Evolutionary conservation across 176 grass and related monocot species (phyloP), one percentile per base, ranked within the genome.

Genomic region (Musa acuminata): DNA sequence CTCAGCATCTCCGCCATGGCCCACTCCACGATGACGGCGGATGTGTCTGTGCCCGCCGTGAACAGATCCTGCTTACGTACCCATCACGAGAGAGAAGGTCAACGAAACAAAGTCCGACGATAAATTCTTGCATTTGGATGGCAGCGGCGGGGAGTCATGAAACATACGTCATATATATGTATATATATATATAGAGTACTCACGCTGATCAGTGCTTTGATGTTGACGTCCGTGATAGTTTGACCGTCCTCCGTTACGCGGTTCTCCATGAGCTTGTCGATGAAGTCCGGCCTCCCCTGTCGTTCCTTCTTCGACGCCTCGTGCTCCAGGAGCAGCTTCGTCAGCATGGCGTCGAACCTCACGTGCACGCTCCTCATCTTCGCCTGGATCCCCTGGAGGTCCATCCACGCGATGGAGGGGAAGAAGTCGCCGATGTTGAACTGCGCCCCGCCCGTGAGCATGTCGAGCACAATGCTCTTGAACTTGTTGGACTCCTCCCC

Each of bases 381-480:
- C n/a, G n/a, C n/a, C n/a, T n/a, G n/a, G n/a, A n/a, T n/a, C n/a
- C n/a, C n/a, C n/a, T n/a, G n/a, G n/a, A n/a, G n/a, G n/a, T n/a
- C n/a, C n/a, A n/a, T n/a, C n/a, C n/a, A n/a, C n/a, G n/a, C n/a
- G n/a, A n/a, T n/a, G n/a, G n/a, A n/a, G n/a, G n/a, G n/a, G n/a
- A n/a, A n/a, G n/a, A n/a, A n/a, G n/a, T n/a, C n/a, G n/a, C n/a
- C n/a, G n/a, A n/a, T n/a, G n/a, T n/a, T n/a, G n/a, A n/a, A n/a
- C n/a, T n/a, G n/a, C n/a, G n/a, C n/a, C n/a, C n/a, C n/a, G n/a
- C n/a, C n/a, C n/a, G n/a, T n/a, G 71, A 84, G 52, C 29, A 79
- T 29, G 69, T 84, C 77, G 26, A 75, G 69, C 29, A 84, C 62
- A 59, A 80, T 75, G 55, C 75, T 62, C 67, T 80, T 84, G 76